These are phyloP conservation scores for Mycotypha africana DNA, from an alignment of 371 early-diverging fungal species.

Conservation along the genomic window DNA sequence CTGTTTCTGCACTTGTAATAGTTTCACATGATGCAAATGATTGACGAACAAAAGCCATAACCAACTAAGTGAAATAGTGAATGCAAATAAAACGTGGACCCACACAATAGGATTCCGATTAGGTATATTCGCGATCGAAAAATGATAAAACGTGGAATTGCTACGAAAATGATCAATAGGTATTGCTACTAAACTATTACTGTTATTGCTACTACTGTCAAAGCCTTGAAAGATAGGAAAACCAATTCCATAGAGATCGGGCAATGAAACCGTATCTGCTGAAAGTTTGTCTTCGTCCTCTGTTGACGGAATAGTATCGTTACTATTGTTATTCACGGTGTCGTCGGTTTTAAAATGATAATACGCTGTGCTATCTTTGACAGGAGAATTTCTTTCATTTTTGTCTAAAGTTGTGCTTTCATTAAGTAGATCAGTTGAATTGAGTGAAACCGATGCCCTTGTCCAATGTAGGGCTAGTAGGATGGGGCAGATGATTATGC, in stretches of 20 bases:
- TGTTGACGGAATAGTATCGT: no score
- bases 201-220: no score
- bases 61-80: conserved; percentile 30
- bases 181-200: no score
- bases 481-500: conserved; percentile 39
- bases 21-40: conserved; percentile 37
- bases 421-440: conserved; percentile 10
- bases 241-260: no score
- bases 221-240: no score
- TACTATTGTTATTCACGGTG: no score
- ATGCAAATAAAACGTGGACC: conserved; percentile 39
- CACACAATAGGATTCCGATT: conserved; percentile 24
- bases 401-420: conserved; percentile 5
- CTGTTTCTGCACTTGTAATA: conserved; percentile 19
- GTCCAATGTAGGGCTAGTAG: conserved; percentile 51
- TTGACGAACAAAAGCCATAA: conserved; percentile 48
- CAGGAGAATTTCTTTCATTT: conserved; percentile 4
- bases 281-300: no score
- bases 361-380: background rate
- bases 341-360: background rate
- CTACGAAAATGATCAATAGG: conserved; percentile 20
- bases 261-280: no score
- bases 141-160: conserved; percentile 31
- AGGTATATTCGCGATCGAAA: conserved; percentile 43
- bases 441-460: conserved; percentile 3